Base-by-base conservation (phyloP, 257 asterid species). In the Solanum rostratum region DNA sequence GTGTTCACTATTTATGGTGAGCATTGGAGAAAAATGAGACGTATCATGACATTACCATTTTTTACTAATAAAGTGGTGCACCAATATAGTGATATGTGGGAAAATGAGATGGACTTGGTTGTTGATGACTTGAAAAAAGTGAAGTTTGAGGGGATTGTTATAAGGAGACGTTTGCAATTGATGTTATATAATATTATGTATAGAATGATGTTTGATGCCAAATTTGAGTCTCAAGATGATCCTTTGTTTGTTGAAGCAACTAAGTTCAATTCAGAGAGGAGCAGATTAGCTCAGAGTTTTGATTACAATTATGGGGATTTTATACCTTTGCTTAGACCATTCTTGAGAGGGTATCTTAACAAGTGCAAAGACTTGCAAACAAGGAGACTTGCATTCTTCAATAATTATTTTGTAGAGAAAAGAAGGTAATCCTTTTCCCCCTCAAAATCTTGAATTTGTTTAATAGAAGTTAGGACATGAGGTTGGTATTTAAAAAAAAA, bases 1-100 rank as follows among this genome's bases (percentile, higher is more conserved):
- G 97, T 96, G n/a, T 96, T 96, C 90, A 94, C 98, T 6, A 97
- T 92, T 5, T 96, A 96, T 90, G 99, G 99, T 10, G 99, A 96
- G 87, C 99, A 94, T 86, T 96, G 99, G 99, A 89, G 97, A 55
- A 96, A 96, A 90, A 96, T 96, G 98, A 85, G 98, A 62, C 90
- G 99, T 83, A 94, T 96, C 76, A 92, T 94, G 95, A 95, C 98
- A 39, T 94, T 94, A 52, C 99, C 99, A 8, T 95, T 95, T 59
- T 94, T 96, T 92, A 96, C 98, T 79, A 94, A 92, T 85, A 94
- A 94, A 83, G 98, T 96, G 10, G 99, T 96, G 43, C 98, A 96
- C 90, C 94, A 92, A 83, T 81, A 96, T 84, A 90, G 94, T 80
- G 53, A 30, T 0, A 98, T 96, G 1, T 95, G 98, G 99, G 99